Conservation (phyloP, 768 basidiomycete species). For the Lenzites betulinus region DNA sequence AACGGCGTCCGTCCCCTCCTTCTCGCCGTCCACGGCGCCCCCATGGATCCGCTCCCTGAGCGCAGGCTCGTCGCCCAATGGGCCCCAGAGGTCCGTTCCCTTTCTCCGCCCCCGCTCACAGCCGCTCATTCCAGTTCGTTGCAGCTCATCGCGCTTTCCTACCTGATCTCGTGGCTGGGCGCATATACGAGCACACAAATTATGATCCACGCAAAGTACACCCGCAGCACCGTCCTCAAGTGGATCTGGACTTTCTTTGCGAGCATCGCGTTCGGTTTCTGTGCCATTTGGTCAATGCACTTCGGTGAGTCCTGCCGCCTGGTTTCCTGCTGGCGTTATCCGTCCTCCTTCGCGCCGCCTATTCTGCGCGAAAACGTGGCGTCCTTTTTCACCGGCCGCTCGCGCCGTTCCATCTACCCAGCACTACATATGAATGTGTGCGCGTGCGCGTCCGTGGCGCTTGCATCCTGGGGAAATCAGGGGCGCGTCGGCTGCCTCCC, state of each 20-base stretch:
- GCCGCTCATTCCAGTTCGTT: background rate
- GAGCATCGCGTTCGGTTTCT: conserved; percentile 33
- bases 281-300: conserved; percentile 35
- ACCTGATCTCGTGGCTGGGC: conserved; percentile 33
- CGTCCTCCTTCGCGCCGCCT: too few species aligned
- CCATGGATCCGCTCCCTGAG: conserved; percentile 25
- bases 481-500: too few species aligned
- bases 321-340: background rate
- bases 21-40: conserved; percentile 8
- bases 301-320: conserved; percentile 25
- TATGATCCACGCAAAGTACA: conserved; percentile 34
- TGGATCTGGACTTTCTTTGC: conserved; percentile 32
- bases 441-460: too few species aligned
- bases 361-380: too few species aligned
- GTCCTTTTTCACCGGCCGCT: too few species aligned
- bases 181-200: conserved; percentile 35
- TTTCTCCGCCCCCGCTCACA: background rate
- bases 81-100: conserved; percentile 28
- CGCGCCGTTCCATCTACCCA: too few species aligned
- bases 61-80: conserved; percentile 28
- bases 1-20: background rate
- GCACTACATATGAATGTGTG: too few species aligned
- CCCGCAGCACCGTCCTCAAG: conserved; percentile 18
- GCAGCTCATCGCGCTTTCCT: conserved; percentile 33
- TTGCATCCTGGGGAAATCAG: too few species aligned